phyloP scores from a whole-genome alignment of 2,329 filamentous ascomycete species.

The Ophiostoma montium region DNA sequence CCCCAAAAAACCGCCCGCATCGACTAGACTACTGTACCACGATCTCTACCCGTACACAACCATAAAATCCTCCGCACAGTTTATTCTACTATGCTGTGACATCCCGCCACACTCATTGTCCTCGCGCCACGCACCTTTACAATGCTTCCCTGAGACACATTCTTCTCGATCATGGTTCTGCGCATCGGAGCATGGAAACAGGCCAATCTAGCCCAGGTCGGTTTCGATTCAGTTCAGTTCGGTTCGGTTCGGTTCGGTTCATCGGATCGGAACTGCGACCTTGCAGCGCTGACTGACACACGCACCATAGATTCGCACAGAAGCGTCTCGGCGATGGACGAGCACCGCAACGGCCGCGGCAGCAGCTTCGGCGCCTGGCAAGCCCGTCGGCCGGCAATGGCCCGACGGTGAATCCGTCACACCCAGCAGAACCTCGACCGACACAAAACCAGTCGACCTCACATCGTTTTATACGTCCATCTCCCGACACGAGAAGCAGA shows the following conservation, averaged over 20 bases:
- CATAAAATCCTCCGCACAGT: no score
- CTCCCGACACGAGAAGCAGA: constrained; percentile 31
- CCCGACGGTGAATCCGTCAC: not conserved
- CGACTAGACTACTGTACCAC: not conserved
- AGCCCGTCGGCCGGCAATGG: not conserved
- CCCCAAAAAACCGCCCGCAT: not conserved
- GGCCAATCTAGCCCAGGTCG: not conserved
- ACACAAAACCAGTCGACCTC: constrained; percentile 8
- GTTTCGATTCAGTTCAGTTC: no score
- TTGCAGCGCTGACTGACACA: no score
- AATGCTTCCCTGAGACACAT: constrained; percentile 5
- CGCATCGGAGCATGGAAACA: constrained; percentile 18
- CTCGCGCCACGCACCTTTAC: not conserved
- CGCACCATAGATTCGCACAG: constrained; percentile 6
- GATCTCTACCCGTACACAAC: not conserved
- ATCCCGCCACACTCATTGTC: not conserved
- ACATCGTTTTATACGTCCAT: constrained; percentile 23
- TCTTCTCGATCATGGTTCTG: constrained; percentile 23
- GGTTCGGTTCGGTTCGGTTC: no score
- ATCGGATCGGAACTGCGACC: no score
- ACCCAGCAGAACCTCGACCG: not conserved
- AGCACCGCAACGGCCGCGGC: constrained; percentile 4
- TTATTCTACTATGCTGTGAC: not conserved
- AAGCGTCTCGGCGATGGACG: constrained; percentile 9
- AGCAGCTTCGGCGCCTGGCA: not conserved